Conservation (phyloP, 495 filamentous ascomycete genomes). For the Xylona heveae region DNA sequence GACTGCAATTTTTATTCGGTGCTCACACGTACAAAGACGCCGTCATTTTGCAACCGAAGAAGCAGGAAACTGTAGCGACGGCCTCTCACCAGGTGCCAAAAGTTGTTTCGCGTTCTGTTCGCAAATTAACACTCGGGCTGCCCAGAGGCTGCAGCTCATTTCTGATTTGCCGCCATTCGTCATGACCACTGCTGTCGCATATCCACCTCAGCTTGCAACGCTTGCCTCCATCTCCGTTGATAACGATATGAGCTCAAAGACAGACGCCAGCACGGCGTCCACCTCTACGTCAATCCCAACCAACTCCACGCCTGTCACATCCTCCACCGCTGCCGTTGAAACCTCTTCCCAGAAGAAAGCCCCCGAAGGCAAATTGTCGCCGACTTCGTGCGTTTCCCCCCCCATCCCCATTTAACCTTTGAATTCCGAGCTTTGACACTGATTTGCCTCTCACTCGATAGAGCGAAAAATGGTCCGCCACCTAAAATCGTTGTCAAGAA, state of each 20-base stretch:
- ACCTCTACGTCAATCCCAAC: slow-evolving; percentile 17
- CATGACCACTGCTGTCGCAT: slow-evolving; percentile 2
- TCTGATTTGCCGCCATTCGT: background rate
- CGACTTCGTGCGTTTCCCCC: slow-evolving; percentile 28
- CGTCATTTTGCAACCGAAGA: no score
- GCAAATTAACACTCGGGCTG: no score
- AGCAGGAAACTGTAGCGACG: no score
- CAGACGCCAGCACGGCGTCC: slow-evolving; percentile 1
- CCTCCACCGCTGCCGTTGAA: slow-evolving; percentile 19
- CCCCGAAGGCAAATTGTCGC: slow-evolving; percentile 28
- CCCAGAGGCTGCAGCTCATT: no score
- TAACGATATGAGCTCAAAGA: slow-evolving; percentile 2
- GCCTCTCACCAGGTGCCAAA: no score
- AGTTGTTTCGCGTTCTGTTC: no score
- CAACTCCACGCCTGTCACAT: slow-evolving; percentile 9
- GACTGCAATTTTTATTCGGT: no score
- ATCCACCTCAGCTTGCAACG: slow-evolving; percentile 1
- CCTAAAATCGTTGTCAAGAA: slow-evolving; percentile 89
- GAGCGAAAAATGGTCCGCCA: slow-evolving; percentile 21
- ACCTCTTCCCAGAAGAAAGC: slow-evolving; percentile 20
- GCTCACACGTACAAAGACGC: no score
- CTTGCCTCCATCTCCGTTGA: slow-evolving; percentile 1
- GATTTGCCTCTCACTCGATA: slow-evolving; percentile 5
- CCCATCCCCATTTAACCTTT: background rate
- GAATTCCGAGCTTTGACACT: background rate